A percentile compares a stretch with the other conserved stretches of the same genome.
These are phyloP conservation scores for Spathaspora hagerdaliae DNA, from an alignment of 805 yeast species.

Conservation along the genomic window DNA sequence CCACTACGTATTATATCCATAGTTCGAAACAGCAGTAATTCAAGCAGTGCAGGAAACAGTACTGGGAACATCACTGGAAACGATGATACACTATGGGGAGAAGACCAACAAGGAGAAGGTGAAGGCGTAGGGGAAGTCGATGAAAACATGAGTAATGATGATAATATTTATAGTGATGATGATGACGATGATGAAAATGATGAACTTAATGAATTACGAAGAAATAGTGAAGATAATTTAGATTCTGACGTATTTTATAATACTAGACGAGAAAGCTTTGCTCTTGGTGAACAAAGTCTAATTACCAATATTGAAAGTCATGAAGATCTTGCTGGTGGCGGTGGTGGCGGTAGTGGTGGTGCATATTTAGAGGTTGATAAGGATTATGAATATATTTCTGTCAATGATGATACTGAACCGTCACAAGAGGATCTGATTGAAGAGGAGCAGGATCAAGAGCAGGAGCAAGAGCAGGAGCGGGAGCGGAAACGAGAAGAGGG, in stretches of 20 bases:
- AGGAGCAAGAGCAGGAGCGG: not conserved
- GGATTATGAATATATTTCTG: not conserved
- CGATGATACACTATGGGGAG: not conserved
- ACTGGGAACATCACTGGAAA: not conserved
- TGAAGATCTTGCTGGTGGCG: not conserved
- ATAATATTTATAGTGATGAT: slow-evolving; percentile 9
- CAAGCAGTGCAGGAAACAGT: not conserved
- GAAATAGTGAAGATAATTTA: slow-evolving; percentile 7
- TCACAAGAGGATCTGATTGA: not conserved
- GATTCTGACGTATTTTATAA: slow-evolving; percentile 22
- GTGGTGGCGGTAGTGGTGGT: not conserved
- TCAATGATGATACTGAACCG: no score
- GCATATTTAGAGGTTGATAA: not conserved
- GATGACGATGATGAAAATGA: slow-evolving; percentile 21
- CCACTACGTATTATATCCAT: slow-evolving; percentile 1
- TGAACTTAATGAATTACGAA: slow-evolving; percentile 13
- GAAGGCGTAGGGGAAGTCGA: not conserved
- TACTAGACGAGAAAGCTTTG: slow-evolving; percentile 17
- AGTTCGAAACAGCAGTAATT: not conserved
- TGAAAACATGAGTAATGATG: not conserved
- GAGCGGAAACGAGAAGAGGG: not conserved
- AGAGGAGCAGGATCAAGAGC: not conserved
- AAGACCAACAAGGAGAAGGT: not conserved
- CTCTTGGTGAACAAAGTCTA: not conserved
- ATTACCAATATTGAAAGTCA: not conserved